Evolutionary conservation across 805 yeast species (phyloP).

Genomic region (Jamesozyma hellenica): DNA sequence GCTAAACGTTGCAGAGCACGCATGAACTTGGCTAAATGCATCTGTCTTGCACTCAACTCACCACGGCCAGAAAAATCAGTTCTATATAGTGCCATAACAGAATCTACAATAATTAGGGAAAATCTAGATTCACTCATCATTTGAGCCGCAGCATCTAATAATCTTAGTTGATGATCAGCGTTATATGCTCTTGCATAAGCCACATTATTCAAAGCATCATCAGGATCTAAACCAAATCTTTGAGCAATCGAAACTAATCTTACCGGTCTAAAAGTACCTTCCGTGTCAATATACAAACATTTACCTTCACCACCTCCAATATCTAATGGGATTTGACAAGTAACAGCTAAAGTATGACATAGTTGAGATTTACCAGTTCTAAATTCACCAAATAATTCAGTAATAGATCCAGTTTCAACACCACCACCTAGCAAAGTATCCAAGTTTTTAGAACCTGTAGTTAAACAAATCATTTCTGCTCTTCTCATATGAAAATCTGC

Average conservation of each 20-base stretch:
- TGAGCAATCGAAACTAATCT: slow-evolving; percentile 83
- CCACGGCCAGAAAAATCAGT: slow-evolving; percentile 95
- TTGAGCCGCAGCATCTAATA: slow-evolving; percentile 80
- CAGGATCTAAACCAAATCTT: slow-evolving; percentile 83
- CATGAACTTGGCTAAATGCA: slow-evolving; percentile 88
- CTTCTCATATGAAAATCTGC: slow-evolving; percentile 86
- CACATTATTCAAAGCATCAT: slow-evolving; percentile 91
- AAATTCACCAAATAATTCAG: slow-evolving; percentile 94
- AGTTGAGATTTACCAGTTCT: slow-evolving; percentile 96
- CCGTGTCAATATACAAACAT: slow-evolving; percentile 91
- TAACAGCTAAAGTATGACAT: slow-evolving; percentile 93
- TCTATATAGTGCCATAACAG: slow-evolving; percentile 92
- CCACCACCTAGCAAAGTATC: slow-evolving; percentile 95
- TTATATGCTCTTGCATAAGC: slow-evolving; percentile 97
- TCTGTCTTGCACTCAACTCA: slow-evolving; percentile 88
- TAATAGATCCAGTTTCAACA: slow-evolving; percentile 91
- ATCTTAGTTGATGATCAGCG: slow-evolving; percentile 87
- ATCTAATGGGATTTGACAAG: slow-evolving; percentile 91
- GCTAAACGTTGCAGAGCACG: slow-evolving; percentile 86
- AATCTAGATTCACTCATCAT: slow-evolving; percentile 95
- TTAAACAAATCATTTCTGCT: slow-evolving; percentile 80
- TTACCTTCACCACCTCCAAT: slow-evolving; percentile 99
- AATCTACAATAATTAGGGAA: slow-evolving; percentile 84
- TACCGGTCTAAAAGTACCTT: slow-evolving; percentile 91
- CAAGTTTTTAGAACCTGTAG: slow-evolving; percentile 90